Evolutionary conservation across 495 filamentous ascomycete species (phyloP), one percentile per base, ranked within the genome.

Genomic region (Usnea hakonensis): DNA sequence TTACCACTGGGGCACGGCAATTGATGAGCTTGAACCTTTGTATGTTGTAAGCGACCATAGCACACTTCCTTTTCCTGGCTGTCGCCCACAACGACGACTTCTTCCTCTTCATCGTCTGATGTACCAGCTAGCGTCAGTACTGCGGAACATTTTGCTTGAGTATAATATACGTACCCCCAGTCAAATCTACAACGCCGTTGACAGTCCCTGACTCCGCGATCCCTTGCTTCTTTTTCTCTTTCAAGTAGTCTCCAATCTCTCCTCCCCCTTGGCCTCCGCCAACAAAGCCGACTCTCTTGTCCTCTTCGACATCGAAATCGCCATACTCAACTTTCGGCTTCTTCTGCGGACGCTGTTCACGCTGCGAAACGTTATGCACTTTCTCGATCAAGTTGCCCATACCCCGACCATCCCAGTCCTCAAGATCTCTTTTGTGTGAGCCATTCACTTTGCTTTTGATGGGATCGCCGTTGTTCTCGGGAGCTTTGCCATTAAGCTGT

Each of bases 21-120:
- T 17, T 74, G 69, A 64, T 85, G 78, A 23, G 88, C 86, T 43
- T 87, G 86, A 61, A 95, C 76, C 56, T 74, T 85, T 5, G 86
- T 85, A 23, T 79, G 78, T 41, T 90, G 83, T 23, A 97, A 69
- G 71, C 85, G 87, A 10, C 94, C 94, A 70, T 90, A 91, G 74
- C 94, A 97, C 32, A 97, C 88, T 67, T 90, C 85, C 67, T 87
- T 81, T 23, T 80, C 75, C 28, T 59, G 63, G 14, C 72, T 71
- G 54, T 75, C 76, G 30, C 64, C 69, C 14, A 82, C 50, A 56
- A 80, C 57, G n/a, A 81, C 70, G 3, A 81, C 55, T 17, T 86
- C 77, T 41, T 83, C 82, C 41, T 88, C 87, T 32, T 81, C 82
- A 43, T 52, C 48, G n/a, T 67, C 69, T 55, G 41, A 2, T 16